Conservation (phyloP, 2,329 filamentous ascomycete genomes). For the Phialocephala subalpina region DNA sequence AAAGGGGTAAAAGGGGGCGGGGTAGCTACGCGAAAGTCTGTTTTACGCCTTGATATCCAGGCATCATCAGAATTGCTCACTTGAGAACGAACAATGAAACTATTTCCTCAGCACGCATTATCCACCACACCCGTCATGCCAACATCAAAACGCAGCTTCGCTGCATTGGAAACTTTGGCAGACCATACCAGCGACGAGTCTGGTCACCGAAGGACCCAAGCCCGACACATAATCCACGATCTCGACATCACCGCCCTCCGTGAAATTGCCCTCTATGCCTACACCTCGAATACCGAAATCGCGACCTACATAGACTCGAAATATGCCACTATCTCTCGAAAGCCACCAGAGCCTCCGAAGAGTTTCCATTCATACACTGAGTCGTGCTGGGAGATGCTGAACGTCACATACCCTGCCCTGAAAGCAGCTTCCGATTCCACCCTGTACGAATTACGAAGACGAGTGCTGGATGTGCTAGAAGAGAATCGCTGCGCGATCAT, state of each 20-base stretch:
- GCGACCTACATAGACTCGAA: conserved; percentile 14
- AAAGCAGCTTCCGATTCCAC: conserved; percentile 12
- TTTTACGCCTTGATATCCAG: not conserved
- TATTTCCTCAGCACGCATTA: not conserved
- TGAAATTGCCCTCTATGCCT: conserved; percentile 5
- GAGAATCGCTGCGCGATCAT: not conserved
- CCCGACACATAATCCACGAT: not conserved
- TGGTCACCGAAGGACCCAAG: not conserved
- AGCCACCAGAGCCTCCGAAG: conserved; percentile 12
- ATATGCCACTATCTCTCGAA: not conserved
- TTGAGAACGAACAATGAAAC: not conserved
- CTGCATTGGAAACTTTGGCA: not conserved
- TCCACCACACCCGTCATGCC: not conserved
- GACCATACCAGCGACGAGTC: not conserved
- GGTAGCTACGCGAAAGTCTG: not conserved
- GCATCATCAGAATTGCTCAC: not conserved
- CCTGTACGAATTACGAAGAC: conserved; percentile 18
- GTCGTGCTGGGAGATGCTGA: conserved; percentile 27
- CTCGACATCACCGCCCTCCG: not conserved
- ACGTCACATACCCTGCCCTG: conserved; percentile 22
- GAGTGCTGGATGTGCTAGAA: conserved; percentile 9
- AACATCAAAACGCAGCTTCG: not conserved
- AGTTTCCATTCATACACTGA: conserved; percentile 27
- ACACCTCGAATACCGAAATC: conserved; percentile 4
- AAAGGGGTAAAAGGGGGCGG: not conserved